phyloP scores from a whole-genome alignment of 441 rosid species.

The Cnidoscolus chayamansa region DNA sequence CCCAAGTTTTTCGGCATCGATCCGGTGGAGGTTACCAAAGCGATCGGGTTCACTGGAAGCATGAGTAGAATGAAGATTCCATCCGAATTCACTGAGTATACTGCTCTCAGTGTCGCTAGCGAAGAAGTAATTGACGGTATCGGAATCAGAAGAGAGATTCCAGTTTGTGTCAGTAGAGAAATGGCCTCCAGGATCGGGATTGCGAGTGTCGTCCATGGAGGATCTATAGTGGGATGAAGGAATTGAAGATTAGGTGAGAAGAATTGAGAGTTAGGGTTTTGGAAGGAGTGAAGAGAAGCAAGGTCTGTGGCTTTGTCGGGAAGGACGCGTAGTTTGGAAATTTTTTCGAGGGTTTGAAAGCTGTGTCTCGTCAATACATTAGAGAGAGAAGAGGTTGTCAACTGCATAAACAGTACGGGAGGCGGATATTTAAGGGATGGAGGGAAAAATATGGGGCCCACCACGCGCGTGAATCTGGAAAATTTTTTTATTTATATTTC shows the following conservation, averaged over 20 bases:
- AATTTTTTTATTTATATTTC: no score
- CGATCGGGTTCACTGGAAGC: slow-evolving; percentile 7
- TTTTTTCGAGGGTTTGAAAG: not conserved
- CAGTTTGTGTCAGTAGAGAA: slow-evolving; percentile 35
- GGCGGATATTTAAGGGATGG: slow-evolving; percentile 20
- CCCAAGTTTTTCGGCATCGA: slow-evolving; percentile 26
- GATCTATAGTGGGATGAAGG: no score
- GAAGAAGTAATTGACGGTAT: slow-evolving; percentile 43
- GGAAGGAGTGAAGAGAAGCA: not conserved
- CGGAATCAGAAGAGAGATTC: slow-evolving; percentile 41
- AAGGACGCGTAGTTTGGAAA: slow-evolving; percentile 27
- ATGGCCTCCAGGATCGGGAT: slow-evolving; percentile 47
- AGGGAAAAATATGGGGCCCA: slow-evolving; percentile 27
- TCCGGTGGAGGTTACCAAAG: slow-evolving; percentile 21
- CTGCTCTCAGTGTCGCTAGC: slow-evolving; percentile 36
- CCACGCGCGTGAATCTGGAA: slow-evolving; percentile 30
- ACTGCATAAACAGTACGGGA: slow-evolving; percentile 29
- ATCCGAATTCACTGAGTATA: slow-evolving; percentile 59
- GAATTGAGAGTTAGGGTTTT: slow-evolving; percentile 26
- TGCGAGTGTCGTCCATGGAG: slow-evolving; percentile 28
- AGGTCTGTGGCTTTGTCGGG: slow-evolving; percentile 19
- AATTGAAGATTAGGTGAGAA: slow-evolving; percentile 1
- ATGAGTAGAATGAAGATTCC: slow-evolving; percentile 38
- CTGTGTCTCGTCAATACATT: slow-evolving; percentile 8
- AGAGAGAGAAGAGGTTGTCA: slow-evolving; percentile 16